Percentiles rank a stretch among this genome's conserved stretches.
Evolutionary conservation across 768 basidiomycete species (phyloP).

Genomic region (Glaciozyma martinii): DNA sequence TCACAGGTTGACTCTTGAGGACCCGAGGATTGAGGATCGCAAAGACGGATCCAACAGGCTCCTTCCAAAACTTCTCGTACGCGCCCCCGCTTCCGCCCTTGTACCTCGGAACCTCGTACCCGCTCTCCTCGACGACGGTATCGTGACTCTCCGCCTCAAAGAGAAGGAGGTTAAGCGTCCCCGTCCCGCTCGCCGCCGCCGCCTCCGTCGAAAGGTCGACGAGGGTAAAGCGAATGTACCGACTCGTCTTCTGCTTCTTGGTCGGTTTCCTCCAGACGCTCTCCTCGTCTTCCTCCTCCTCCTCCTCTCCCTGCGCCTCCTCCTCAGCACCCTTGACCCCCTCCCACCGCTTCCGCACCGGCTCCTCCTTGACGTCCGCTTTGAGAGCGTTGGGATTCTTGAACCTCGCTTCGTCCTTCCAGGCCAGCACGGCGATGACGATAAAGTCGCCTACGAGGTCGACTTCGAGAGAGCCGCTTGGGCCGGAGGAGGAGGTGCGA

Average conservation of each 20-base stretch:
- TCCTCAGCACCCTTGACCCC: slow-evolving; percentile 42
- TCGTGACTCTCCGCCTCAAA: slow-evolving; percentile 69
- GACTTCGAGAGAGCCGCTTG: slow-evolving; percentile 63
- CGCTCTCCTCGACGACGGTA: slow-evolving; percentile 48
- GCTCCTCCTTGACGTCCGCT: not conserved
- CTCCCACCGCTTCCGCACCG: slow-evolving; percentile 22
- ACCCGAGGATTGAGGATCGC: slow-evolving; percentile 81
- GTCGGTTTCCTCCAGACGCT: slow-evolving; percentile 2
- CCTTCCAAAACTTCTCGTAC: slow-evolving; percentile 74
- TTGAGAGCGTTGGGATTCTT: slow-evolving; percentile 18
- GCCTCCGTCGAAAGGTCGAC: slow-evolving; percentile 62
- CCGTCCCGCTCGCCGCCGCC: slow-evolving; percentile 65
- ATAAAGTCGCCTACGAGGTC: slow-evolving; percentile 91
- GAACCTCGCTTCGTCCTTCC: slow-evolving; percentile 63
- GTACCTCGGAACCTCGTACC: slow-evolving; percentile 53
- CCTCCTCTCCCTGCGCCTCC: slow-evolving; percentile 31
- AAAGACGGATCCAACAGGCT: slow-evolving; percentile 81
- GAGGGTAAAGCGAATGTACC: slow-evolving; percentile 76
- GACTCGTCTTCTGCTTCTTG: slow-evolving; percentile 48
- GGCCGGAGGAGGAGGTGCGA: slow-evolving; percentile 64
- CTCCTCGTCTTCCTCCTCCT: not conserved
- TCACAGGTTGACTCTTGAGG: slow-evolving; percentile 46
- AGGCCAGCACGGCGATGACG: slow-evolving; percentile 89
- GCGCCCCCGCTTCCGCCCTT: slow-evolving; percentile 86
- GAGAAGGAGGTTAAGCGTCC: slow-evolving; percentile 67